Percentiles rank a stretch among this genome's conserved stretches.
phyloP scores from a whole-genome alignment of 129 eudicot genomes.

The Erigeron canadensis region DNA sequence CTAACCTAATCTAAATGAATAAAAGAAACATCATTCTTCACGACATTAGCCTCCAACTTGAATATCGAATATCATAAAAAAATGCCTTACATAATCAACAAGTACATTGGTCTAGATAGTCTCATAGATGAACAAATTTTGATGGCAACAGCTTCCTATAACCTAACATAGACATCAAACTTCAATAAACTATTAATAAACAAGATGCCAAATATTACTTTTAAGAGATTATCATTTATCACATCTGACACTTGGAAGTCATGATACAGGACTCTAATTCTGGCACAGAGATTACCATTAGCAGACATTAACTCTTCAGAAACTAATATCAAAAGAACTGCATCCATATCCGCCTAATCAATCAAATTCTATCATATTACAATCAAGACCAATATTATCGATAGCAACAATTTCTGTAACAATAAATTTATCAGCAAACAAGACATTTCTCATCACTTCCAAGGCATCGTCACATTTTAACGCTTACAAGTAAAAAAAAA shows the following conservation, averaged over 20 bases:
- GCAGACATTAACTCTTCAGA: neutral
- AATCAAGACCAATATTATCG: neutral
- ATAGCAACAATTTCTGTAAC: neutral
- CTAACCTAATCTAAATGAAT: neutral
- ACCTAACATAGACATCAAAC: neutral
- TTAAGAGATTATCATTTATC: neutral
- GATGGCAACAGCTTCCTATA: neutral
- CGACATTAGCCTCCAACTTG: slow-evolving; percentile 8
- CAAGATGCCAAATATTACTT: neutral
- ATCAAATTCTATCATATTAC: too few relatives aligned
- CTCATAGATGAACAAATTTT: neutral
- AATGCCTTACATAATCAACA: slow-evolving; percentile 5
- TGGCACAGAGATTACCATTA: slow-evolving; percentile 1
- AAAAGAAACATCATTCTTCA: slow-evolving; percentile 13
- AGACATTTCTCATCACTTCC: neutral
- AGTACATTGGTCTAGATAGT: neutral
- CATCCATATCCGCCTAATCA: too few relatives aligned
- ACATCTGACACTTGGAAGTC: neutral
- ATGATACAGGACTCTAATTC: neutral
- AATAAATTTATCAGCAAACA: neutral
- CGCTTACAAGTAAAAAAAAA: neutral
- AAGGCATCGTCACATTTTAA: slow-evolving; percentile 5
- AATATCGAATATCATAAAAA: neutral
- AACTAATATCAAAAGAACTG: too few relatives aligned
- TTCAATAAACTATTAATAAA: neutral